phyloP scores from a whole-genome alignment of 2,329 filamentous ascomycete genomes.

The Trichoderma citrinoviride region DNA sequence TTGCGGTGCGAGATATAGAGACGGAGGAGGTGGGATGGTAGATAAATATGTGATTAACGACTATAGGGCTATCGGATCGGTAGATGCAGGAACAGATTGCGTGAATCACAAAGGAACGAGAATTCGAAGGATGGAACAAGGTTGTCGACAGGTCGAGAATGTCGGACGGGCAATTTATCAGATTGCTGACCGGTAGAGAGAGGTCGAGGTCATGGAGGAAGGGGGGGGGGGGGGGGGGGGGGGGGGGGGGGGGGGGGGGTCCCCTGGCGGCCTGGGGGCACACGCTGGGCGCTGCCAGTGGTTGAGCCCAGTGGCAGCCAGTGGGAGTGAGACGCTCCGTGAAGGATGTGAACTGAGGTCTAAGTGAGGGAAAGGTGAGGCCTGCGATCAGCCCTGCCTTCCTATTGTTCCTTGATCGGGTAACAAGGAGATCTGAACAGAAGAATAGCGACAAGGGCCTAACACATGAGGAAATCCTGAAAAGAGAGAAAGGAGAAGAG shows the following conservation, averaged over 20 bases:
- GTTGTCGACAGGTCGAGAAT: background rate
- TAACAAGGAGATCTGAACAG: background rate
- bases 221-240: too few relatives aligned
- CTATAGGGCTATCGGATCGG: background rate
- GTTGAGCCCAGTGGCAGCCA: constrained; percentile 7
- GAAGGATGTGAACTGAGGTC: background rate
- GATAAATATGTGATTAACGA: background rate
- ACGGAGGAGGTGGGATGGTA: background rate
- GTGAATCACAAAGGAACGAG: background rate
- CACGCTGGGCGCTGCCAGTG: constrained; percentile 17
- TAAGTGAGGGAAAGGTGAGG: constrained; percentile 1
- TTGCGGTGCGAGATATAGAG: background rate
- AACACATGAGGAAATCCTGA: background rate
- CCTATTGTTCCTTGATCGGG: background rate
- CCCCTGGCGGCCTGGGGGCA: constrained; percentile 18
- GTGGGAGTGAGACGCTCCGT: background rate
- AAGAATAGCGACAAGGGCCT: background rate
- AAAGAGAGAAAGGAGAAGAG: constrained; percentile 1
- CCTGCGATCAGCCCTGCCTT: background rate
- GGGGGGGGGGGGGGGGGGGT: constrained; percentile 14
- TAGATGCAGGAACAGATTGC: background rate
- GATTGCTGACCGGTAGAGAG: background rate
- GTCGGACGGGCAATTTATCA: background rate
- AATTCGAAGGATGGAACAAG: background rate
- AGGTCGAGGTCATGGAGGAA: background rate